Percentiles rank a stretch among this genome's conserved stretches.
phyloP scores from a whole-genome alignment of 2,329 filamentous ascomycete genomes.

The Aspergillus puulaauensis region DNA sequence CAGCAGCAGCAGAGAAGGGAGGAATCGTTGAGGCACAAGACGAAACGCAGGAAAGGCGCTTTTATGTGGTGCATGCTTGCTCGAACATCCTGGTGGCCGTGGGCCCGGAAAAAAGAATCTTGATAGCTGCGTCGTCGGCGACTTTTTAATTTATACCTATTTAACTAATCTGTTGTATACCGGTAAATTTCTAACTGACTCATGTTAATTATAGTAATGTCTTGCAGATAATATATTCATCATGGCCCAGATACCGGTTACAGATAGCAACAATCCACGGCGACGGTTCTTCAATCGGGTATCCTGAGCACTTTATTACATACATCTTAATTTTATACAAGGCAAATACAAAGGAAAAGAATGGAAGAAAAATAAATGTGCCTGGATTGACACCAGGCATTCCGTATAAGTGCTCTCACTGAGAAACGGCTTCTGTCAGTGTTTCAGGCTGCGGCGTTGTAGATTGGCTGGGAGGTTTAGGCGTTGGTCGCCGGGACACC shows the following conservation, averaged over 20 bases:
- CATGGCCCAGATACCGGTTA: slow-evolving; percentile 10
- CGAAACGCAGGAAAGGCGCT: not conserved
- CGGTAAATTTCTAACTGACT: not conserved
- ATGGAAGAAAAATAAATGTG: slow-evolving; percentile 1
- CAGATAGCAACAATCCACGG: slow-evolving; percentile 9
- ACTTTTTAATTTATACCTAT: not conserved
- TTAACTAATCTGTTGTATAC: not conserved
- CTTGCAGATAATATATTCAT: slow-evolving; percentile 5
- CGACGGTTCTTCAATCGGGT: slow-evolving; percentile 17
- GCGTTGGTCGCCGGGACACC: slow-evolving; percentile 31
- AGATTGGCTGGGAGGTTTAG: slow-evolving; percentile 28
- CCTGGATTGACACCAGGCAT: not conserved
- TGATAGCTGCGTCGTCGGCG: not conserved
- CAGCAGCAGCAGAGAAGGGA: slow-evolving; percentile 1
- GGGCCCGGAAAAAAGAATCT: slow-evolving; percentile 1
- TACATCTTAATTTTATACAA: slow-evolving; percentile 26
- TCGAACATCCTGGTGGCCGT: slow-evolving; percentile 9
- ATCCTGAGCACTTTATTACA: slow-evolving; percentile 30
- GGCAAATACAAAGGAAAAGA: slow-evolving; percentile 19
- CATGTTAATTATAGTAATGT: not conserved
- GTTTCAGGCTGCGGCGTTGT: slow-evolving; percentile 29
- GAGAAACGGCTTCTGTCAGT: slow-evolving; percentile 6
- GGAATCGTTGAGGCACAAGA: not conserved
- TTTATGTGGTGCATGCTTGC: slow-evolving; percentile 7
- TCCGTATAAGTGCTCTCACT: slow-evolving; percentile 8